Conservation (phyloP, 441 rosid species). For the Adansonia gregorii region DNA sequence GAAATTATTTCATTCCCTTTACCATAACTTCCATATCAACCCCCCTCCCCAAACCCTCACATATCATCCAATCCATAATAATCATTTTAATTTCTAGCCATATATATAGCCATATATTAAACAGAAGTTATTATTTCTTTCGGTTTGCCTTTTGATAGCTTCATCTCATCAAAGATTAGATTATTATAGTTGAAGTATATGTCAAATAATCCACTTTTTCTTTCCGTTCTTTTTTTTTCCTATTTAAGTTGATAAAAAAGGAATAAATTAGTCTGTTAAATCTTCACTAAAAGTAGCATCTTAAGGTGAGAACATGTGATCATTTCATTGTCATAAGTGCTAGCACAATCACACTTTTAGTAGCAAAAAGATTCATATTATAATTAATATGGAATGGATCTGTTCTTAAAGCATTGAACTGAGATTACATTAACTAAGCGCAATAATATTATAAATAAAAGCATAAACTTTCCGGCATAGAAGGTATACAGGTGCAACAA, state of each 20-base stretch:
- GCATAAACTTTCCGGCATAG: slow-evolving; percentile 19
- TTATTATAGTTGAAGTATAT: not conserved
- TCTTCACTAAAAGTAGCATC: slow-evolving; percentile 2
- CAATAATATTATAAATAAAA: not conserved
- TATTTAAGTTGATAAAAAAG: too few species aligned
- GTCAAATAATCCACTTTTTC: not conserved
- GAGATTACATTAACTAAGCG: slow-evolving; percentile 17
- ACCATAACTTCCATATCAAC: not conserved
- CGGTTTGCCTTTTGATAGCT: not conserved
- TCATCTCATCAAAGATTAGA: not conserved
- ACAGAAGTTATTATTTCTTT: too few species aligned
- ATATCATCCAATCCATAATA: not conserved
- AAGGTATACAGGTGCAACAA: slow-evolving; percentile 11
- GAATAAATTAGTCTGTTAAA: not conserved
- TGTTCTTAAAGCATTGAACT: slow-evolving; percentile 16
- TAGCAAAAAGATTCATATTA: not conserved
- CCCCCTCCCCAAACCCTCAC: not conserved
- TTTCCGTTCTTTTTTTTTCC: too few species aligned
- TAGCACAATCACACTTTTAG: not conserved
- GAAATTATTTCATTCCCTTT: not conserved
- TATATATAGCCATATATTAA: not conserved
- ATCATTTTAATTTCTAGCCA: not conserved
- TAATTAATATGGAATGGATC: slow-evolving; percentile 13
- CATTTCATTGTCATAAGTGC: slow-evolving; percentile 10
- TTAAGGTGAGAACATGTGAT: slow-evolving; percentile 11